phyloP scores from a whole-genome alignment of 257 asterid species.

The Haberlea rhodopensis region DNA sequence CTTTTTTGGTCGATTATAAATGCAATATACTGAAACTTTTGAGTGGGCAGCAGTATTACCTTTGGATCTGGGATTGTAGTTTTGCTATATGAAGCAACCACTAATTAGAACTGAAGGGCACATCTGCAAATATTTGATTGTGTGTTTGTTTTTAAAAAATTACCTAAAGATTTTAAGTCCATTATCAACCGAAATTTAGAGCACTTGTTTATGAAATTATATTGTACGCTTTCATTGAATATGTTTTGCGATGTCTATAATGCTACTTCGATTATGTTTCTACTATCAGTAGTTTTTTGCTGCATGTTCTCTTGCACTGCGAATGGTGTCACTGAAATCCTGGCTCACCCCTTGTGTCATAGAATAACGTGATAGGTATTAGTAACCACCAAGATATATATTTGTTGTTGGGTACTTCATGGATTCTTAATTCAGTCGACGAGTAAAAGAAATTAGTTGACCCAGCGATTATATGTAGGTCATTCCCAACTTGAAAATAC shows the following conservation, averaged over 20 bases:
- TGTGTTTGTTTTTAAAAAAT: slow-evolving; percentile 6
- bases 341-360: too few relatives aligned
- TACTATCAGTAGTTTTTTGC: neutral
- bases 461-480: neutral
- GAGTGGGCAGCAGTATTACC: slow-evolving; percentile 1
- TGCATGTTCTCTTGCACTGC: neutral
- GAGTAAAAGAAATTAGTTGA: slow-evolving; percentile 4
- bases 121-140: neutral
- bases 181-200: neutral
- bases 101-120: neutral
- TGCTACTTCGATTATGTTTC: neutral
- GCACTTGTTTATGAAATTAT: slow-evolving; percentile 13
- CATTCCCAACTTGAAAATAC: neutral
- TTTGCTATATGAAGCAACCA: neutral
- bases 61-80: too few relatives aligned
- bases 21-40: too few relatives aligned
- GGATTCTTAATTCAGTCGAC: neutral
- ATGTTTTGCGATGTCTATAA: too few relatives aligned
- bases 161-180: neutral
- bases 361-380: slow-evolving; percentile 10
- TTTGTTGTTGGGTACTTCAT: slow-evolving; percentile 1
- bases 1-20: too few relatives aligned
- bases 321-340: too few relatives aligned
- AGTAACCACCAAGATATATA: neutral
- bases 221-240: neutral